Evolutionary conservation across 495 filamentous ascomycete genomes (phyloP).

Genomic region (Bacidia rubella): DNA sequence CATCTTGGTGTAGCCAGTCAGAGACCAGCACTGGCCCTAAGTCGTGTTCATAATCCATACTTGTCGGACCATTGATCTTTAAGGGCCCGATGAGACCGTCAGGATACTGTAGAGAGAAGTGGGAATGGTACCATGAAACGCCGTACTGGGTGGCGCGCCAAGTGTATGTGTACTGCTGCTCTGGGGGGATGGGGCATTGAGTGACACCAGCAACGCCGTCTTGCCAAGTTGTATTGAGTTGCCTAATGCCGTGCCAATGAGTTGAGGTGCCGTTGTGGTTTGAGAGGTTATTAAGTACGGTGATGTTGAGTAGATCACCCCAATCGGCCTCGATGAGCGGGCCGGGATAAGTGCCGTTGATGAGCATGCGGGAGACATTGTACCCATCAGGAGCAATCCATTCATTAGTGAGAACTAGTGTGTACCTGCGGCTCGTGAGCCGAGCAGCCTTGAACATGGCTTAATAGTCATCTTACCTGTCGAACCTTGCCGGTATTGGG

Average conservation of each 20-base stretch:
- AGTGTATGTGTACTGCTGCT: slow-evolving; percentile 28
- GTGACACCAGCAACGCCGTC: slow-evolving; percentile 5
- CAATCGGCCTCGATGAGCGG: not conserved
- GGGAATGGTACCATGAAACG: slow-evolving; percentile 41
- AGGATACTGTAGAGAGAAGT: slow-evolving; percentile 38
- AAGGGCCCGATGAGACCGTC: slow-evolving; percentile 37
- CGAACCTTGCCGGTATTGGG: slow-evolving; percentile 18
- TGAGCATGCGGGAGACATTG: slow-evolving; percentile 1
- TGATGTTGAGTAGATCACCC: slow-evolving; percentile 2
- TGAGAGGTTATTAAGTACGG: slow-evolving; percentile 21
- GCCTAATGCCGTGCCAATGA: slow-evolving; percentile 43
- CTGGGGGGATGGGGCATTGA: slow-evolving; percentile 30
- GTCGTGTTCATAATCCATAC: slow-evolving; percentile 38
- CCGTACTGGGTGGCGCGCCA: slow-evolving; percentile 35
- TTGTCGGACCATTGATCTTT: slow-evolving; percentile 34
- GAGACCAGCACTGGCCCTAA: slow-evolving; percentile 33
- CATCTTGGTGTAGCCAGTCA: slow-evolving; percentile 35
- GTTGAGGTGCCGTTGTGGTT: slow-evolving; percentile 25
- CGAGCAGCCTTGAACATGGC: not conserved
- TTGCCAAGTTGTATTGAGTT: slow-evolving; percentile 17
- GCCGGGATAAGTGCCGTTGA: slow-evolving; percentile 1
- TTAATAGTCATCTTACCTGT: not conserved
- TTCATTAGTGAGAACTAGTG: not conserved
- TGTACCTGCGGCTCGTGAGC: not conserved
- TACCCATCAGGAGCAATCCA: slow-evolving; percentile 3